Percentiles rank a stretch among this genome's conserved stretches.
phyloP scores from a whole-genome alignment of 345 rosid genomes.

The Triadica sebifera region DNA sequence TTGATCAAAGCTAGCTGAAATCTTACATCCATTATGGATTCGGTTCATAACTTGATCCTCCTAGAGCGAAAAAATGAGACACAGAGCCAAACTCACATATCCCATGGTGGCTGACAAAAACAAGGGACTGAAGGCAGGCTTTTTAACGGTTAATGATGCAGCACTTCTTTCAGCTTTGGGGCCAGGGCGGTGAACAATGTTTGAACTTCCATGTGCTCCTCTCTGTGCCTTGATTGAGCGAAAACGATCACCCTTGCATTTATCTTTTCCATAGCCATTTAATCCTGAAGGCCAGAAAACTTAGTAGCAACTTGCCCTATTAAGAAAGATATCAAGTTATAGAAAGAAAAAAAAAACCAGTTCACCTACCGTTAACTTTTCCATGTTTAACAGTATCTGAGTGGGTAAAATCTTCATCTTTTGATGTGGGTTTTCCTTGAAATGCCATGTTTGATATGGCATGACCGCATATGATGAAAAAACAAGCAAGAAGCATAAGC shows the following conservation, averaged over 20 bases:
- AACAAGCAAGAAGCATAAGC: constrained; percentile 20
- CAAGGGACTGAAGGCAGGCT: not conserved
- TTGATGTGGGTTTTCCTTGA: constrained; percentile 9
- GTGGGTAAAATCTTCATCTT: constrained; percentile 15
- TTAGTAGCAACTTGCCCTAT: not conserved
- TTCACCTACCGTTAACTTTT: constrained; percentile 24
- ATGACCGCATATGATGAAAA: constrained; percentile 20
- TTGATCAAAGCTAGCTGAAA: not conserved
- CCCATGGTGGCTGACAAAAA: too few species aligned
- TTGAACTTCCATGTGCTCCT: constrained; percentile 43
- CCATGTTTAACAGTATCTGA: constrained; percentile 9
- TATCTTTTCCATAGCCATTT: constrained; percentile 1
- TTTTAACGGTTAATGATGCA: constrained; percentile 15
- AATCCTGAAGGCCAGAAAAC: constrained; percentile 10
- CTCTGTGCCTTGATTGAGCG: constrained; percentile 13
- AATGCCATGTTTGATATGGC: constrained; percentile 13
- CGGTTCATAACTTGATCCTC: not conserved
- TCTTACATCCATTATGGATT: not conserved
- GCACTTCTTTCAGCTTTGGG: not conserved
- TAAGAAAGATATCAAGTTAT: not conserved
- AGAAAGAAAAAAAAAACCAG: too few species aligned
- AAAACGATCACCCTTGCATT: not conserved
- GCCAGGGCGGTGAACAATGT: constrained; percentile 20
- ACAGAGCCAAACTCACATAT: constrained; percentile 17
- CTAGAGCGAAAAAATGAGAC: not conserved